Evolutionary conservation across 2,329 filamentous ascomycete species (phyloP).

Genomic region (Didymella segeticola): DNA sequence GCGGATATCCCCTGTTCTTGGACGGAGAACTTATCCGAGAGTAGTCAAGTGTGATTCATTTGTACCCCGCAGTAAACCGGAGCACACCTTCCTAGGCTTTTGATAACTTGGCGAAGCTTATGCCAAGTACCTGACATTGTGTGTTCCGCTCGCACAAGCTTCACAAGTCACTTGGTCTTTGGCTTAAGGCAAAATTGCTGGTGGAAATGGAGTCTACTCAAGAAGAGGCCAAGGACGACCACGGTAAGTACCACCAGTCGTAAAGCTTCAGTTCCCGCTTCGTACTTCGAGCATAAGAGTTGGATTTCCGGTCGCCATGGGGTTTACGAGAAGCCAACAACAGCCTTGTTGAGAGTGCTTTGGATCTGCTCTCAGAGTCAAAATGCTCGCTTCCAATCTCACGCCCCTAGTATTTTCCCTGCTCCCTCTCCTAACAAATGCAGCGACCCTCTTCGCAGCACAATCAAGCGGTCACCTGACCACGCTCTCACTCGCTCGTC

Average conservation of each 20-base stretch:
- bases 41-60: neutral
- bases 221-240: neutral
- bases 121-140: neutral
- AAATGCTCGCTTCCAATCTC: neutral
- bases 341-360: neutral
- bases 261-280: neutral
- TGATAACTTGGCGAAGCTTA: neutral
- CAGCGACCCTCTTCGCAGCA: slow-evolving; percentile 20
- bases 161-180: neutral
- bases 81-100: neutral
- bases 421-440: slow-evolving; percentile 3
- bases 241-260: slow-evolving; percentile 3
- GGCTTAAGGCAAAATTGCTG: neutral
- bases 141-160: neutral
- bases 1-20: neutral
- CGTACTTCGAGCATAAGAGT: neutral
- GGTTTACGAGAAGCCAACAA: neutral
- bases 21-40: slow-evolving; percentile 15
- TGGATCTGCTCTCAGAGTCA: neutral
- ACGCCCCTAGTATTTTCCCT: neutral
- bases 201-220: neutral
- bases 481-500: slow-evolving; percentile 10
- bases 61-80: slow-evolving; percentile 4
- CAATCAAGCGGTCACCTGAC: slow-evolving; percentile 23
- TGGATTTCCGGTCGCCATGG: neutral